Conservation (phyloP, 495 filamentous ascomycete species). For the Aspergillus nidulans region DNA sequence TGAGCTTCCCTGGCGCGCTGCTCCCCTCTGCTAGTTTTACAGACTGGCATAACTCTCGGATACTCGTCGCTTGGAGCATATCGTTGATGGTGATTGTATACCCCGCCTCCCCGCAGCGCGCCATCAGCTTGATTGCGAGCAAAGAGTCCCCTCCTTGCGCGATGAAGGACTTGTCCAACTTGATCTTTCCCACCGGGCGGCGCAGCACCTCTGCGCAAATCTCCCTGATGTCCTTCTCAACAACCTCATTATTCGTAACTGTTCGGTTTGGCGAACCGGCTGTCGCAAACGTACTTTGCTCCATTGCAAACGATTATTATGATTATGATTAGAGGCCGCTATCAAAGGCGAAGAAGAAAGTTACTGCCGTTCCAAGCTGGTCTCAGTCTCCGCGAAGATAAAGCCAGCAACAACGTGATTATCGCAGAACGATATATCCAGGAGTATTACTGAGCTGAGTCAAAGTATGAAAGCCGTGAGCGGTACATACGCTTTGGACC, state of each 20-base stretch:
- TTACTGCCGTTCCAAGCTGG: neutral
- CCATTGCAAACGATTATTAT: neutral
- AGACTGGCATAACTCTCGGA: constrained; percentile 1
- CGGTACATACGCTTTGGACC: neutral
- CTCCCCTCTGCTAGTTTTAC: neutral
- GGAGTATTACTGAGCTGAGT: neutral
- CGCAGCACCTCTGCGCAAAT: constrained; percentile 14
- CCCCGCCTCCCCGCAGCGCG: constrained; percentile 12
- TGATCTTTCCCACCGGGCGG: constrained; percentile 12
- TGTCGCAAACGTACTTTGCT: neutral
- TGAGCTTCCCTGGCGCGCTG: neutral
- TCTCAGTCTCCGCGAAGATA: neutral
- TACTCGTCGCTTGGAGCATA: constrained; percentile 9
- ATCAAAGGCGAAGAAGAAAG: neutral
- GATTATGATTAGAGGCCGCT: neutral
- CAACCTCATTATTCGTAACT: neutral
- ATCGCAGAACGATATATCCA: neutral
- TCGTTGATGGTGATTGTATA: constrained; percentile 12
- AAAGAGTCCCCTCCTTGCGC: constrained; percentile 12
- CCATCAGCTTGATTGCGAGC: constrained; percentile 11
- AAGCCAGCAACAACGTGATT: neutral
- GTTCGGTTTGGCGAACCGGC: neutral
- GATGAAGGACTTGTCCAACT: constrained; percentile 9
- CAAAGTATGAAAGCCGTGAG: neutral
- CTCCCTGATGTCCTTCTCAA: constrained; percentile 6